These are phyloP conservation scores for Trichoderma aggressivum DNA, from an alignment of 2,329 filamentous ascomycete genomes.

Conservation along the genomic window DNA sequence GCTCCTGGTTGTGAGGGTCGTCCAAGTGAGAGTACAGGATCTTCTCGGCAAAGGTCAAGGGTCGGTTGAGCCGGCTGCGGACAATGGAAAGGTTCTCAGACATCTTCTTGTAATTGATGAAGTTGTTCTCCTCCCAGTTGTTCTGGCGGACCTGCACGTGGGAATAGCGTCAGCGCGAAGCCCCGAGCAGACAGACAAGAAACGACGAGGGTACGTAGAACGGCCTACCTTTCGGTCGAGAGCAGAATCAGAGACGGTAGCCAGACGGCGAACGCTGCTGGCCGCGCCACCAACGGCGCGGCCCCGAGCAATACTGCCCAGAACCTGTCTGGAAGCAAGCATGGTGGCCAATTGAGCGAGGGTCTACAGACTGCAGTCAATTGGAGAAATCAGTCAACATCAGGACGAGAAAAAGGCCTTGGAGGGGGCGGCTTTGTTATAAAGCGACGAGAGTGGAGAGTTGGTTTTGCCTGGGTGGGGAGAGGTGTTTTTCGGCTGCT, in stretches of 20 bases:
- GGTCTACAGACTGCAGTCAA: constrained; percentile 27
- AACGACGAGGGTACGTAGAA: background rate
- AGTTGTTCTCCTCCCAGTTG: constrained; percentile 93
- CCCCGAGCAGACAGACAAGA: background rate
- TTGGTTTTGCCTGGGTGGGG: constrained; percentile 20
- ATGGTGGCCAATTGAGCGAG: constrained; percentile 48
- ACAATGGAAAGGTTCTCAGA: constrained; percentile 94
- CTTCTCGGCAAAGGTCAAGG: constrained; percentile 95
- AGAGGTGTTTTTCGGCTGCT: constrained; percentile 26
- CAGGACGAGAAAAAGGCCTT: constrained; percentile 17
- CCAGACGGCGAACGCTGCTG: constrained; percentile 68
- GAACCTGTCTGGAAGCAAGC: constrained; percentile 69
- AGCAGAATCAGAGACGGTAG: constrained; percentile 79
- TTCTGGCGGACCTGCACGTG: constrained; percentile 74
- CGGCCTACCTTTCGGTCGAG: constrained; percentile 78
- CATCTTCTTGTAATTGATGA: constrained; percentile 99
- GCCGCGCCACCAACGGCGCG: constrained; percentile 53
- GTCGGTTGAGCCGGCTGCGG: constrained; percentile 82
- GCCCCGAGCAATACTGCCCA: constrained; percentile 62
- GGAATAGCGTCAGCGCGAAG: constrained; percentile 21
- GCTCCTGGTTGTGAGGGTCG: constrained; percentile 92
- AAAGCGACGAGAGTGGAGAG: constrained; percentile 25
- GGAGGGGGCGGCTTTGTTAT: constrained; percentile 22
- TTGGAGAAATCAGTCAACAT: constrained; percentile 19
- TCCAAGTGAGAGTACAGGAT: constrained; percentile 98